These are phyloP conservation scores for Alternaria postmessia DNA, from an alignment of 2,329 filamentous ascomycete species.

Conservation along the genomic window DNA sequence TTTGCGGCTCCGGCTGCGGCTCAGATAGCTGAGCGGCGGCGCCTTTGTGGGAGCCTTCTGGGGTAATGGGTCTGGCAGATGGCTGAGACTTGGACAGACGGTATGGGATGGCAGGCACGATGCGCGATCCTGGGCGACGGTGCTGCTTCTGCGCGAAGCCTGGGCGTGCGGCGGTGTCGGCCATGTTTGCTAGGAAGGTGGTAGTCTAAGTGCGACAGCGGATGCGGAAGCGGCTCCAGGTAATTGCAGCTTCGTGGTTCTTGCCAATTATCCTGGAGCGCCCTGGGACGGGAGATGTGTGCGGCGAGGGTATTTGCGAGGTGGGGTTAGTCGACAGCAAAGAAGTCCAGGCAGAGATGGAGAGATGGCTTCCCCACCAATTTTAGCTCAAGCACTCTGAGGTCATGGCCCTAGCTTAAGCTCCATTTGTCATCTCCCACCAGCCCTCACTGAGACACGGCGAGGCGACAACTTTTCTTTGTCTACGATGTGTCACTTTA, in stretches of 20 bases:
- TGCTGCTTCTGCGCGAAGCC: constrained; percentile 33
- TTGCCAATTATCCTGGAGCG: constrained; percentile 55
- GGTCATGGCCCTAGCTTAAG: constrained; percentile 11
- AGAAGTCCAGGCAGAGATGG: constrained; percentile 20
- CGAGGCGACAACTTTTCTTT: no score
- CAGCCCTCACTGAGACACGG: background rate
- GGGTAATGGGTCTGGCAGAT: constrained; percentile 37
- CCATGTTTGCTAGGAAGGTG: constrained; percentile 11
- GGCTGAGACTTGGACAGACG: constrained; percentile 41
- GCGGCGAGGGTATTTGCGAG: constrained; percentile 21
- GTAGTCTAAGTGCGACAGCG: constrained; percentile 11
- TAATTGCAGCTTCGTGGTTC: constrained; percentile 44
- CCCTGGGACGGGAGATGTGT: constrained; percentile 32
- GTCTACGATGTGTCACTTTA: no score
- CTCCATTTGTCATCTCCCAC: constrained; percentile 12
- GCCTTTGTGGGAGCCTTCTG: constrained; percentile 35
- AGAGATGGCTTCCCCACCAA: constrained; percentile 20
- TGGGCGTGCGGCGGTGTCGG: constrained; percentile 36
- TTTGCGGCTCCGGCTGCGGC: constrained; percentile 22
- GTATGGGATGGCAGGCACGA: constrained; percentile 50
- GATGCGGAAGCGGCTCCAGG: constrained; percentile 50
- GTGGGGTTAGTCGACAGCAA: constrained; percentile 14
- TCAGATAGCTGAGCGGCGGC: constrained; percentile 23
- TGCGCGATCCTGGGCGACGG: constrained; percentile 41
- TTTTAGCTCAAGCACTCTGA: constrained; percentile 12